Percentiles rank a stretch among this genome's conserved stretches.
Conservation (phyloP, 2,329 filamentous ascomycete species). For the Thelonectria rubi region DNA sequence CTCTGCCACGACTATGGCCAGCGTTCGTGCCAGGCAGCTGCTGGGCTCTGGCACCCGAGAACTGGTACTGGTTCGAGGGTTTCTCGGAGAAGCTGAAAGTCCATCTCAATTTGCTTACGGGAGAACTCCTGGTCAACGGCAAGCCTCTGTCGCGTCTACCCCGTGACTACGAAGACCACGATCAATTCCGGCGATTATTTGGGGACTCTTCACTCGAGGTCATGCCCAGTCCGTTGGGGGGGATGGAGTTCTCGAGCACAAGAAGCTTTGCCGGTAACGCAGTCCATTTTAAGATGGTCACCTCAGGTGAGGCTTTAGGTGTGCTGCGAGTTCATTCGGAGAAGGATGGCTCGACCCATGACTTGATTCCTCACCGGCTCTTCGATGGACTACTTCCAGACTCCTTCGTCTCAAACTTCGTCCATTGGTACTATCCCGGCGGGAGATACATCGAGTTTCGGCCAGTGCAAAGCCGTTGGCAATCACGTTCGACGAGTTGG, state of each 20-base stretch:
- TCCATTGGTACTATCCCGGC: slow-evolving; percentile 57
- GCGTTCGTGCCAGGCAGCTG: neutral
- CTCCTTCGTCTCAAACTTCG: slow-evolving; percentile 50
- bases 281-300: slow-evolving; percentile 46
- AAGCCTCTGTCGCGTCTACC: slow-evolving; percentile 26
- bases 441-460: slow-evolving; percentile 47
- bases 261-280: slow-evolving; percentile 37
- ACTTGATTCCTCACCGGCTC: slow-evolving; percentile 48
- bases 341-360: slow-evolving; percentile 14
- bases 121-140: slow-evolving; percentile 25
- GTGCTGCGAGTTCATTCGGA: slow-evolving; percentile 48
- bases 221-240: slow-evolving; percentile 29
- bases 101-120: slow-evolving; percentile 26
- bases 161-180: slow-evolving; percentile 3
- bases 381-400: slow-evolving; percentile 46
- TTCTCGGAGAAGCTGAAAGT: neutral
- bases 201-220: slow-evolving; percentile 26
- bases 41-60: slow-evolving; percentile 18
- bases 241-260: slow-evolving; percentile 54
- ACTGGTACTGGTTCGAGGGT: slow-evolving; percentile 23
- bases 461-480: slow-evolving; percentile 40
- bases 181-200: slow-evolving; percentile 30
- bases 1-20: slow-evolving; percentile 28
- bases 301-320: slow-evolving; percentile 38
- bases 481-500: slow-evolving; percentile 33